These are phyloP conservation scores for Scenedesmus sp. DNA, from an alignment of 163 green algal genomes.

Conservation along the genomic window DNA sequence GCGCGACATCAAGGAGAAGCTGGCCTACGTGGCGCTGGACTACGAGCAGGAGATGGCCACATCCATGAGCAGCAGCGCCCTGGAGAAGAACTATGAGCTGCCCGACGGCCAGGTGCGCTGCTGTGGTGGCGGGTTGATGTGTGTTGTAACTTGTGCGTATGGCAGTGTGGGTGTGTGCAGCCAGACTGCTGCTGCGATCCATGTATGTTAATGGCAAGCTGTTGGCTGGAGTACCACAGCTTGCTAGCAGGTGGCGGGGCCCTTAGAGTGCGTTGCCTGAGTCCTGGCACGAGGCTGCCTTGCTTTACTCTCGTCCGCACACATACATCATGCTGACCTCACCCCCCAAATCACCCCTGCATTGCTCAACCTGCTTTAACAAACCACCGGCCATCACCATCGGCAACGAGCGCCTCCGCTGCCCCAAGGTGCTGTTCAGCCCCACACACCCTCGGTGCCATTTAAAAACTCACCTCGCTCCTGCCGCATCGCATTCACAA, in stretches of 20 bases:
- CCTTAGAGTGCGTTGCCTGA: no score
- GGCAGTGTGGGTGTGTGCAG: background rate
- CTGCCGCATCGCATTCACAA: no score
- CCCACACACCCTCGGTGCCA: conserved; percentile 57
- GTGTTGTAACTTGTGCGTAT: background rate
- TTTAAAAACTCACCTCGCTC: no score
- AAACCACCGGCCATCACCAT: conserved; percentile 93
- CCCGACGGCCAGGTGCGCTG: conserved; percentile 90
- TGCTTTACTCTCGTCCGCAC: no score
- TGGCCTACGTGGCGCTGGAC: conserved; percentile 97
- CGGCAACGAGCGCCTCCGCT: conserved; percentile 97
- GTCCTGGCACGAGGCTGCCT: no score
- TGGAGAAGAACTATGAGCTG: conserved; percentile 98
- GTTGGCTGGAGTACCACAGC: no score
- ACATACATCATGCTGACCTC: no score
- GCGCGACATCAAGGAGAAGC: conserved; percentile 99
- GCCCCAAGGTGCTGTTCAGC: conserved; percentile 99
- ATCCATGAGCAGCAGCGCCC: conserved; percentile 76
- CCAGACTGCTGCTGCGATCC: no score
- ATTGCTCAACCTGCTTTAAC: no score
- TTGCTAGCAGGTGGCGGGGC: no score
- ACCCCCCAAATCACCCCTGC: no score
- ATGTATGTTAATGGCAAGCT: no score
- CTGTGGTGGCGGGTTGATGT: background rate
- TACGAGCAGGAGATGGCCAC: conserved; percentile 96